Evolutionary conservation across 768 basidiomycete species (phyloP), one percentile per base, ranked within the genome.

Genomic region (Tulasnella sp.): DNA sequence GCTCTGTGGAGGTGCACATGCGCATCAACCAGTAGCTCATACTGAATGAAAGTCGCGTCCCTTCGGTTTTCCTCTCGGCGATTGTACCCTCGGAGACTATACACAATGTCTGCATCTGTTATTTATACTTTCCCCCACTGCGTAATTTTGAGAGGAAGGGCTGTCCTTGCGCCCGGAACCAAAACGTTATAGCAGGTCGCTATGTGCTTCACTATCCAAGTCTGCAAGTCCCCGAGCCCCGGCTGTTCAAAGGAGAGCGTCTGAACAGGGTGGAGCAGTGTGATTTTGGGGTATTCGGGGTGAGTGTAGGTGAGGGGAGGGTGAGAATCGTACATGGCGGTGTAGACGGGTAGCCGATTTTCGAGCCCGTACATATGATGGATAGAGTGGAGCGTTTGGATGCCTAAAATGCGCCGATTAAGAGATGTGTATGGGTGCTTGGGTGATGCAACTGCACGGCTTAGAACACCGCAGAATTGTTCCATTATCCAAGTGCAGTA

Each of bases 381-480:
- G 0, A 79, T 31, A 40, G 89, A 82, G 0, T 90, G 84, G 74
- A 87, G 88, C n/a, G 82, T 83, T 40, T 89, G 81, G 0, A 89
- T 74, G 80, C 90, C 90, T 80, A 88, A 87, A 82, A 90, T 83
- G 0, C 89, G 84, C 76, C 90, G 89, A 87, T 90, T 89, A 84
- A 87, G 83, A 74, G 89, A 89, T 0, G 88, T 87, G 31, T 85
- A 84, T 4, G 87, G 41, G 58, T 88, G 85, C 40, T 86, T 85
- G 0, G 89, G 87, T 46, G 87, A 87, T 18, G 86, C 85, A 0
- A 87, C 89, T 0, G 89, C 88, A 1, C 89, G 89, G 72, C 90
- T 88, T 50, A 89, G 84, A 18, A 88, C 87, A 12, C 88, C 46
- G 40, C 84, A 85, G 37, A 24, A 69, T 1, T 69, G 54, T 22